These are phyloP conservation scores for Zygoascus hellenicus DNA, from an alignment of 1,139 yeast species.

Conservation along the genomic window DNA sequence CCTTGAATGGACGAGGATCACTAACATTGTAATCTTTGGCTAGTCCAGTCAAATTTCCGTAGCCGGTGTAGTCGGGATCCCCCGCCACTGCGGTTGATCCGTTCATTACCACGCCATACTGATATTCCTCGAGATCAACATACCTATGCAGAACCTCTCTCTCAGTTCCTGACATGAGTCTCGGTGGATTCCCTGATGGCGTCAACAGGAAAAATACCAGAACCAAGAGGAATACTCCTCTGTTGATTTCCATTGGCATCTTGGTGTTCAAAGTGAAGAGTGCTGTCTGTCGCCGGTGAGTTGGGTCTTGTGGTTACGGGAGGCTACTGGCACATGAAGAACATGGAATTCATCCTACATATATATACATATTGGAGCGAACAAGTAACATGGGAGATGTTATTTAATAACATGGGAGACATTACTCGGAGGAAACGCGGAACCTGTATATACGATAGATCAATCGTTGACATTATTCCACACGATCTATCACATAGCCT, in stretches of 20 bases:
- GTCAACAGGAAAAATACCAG: conserved; percentile 26
- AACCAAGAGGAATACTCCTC: conserved; percentile 25
- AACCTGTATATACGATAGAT: too few relatives aligned
- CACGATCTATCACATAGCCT: too few relatives aligned
- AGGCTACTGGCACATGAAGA: too few relatives aligned
- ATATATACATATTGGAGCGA: too few relatives aligned
- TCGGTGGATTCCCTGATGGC: conserved; percentile 28
- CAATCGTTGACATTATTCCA: too few relatives aligned
- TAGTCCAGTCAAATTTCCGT: conserved; percentile 72
- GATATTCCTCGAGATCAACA: conserved; percentile 34
- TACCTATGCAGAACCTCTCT: conserved; percentile 27
- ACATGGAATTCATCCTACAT: too few relatives aligned
- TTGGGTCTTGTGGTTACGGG: too few relatives aligned
- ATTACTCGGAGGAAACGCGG: too few relatives aligned
- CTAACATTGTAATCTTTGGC: conserved; percentile 17
- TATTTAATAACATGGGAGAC: too few relatives aligned
- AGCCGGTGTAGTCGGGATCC: conserved; percentile 48
- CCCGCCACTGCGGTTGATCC: not conserved
- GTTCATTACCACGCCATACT: conserved; percentile 35
- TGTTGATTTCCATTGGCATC: conserved; percentile 22
- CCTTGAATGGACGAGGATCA: conserved; percentile 31
- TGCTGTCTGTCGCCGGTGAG: not conserved
- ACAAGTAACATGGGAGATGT: too few relatives aligned
- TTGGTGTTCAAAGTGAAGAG: not conserved
- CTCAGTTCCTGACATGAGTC: conserved; percentile 28